A percentile compares a stretch with the other conserved stretches of the same genome.
These are phyloP conservation scores for Candida quercuum DNA, from an alignment of 805 yeast species.

Conservation along the genomic window DNA sequence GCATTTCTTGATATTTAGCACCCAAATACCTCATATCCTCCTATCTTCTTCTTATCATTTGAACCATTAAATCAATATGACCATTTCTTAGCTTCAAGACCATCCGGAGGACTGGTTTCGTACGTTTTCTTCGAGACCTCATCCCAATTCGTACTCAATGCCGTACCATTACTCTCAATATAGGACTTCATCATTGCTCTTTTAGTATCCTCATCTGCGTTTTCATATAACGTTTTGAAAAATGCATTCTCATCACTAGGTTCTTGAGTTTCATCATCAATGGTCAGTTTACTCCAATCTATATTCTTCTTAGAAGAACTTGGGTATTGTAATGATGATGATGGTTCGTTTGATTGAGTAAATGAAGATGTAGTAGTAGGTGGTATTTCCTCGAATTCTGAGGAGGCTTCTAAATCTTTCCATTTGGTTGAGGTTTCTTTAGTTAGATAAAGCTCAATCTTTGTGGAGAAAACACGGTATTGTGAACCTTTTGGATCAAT, in stretches of 20 bases:
- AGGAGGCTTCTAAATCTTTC: conserved; percentile 37
- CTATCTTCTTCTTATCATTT: neutral
- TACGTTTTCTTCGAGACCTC: conserved; percentile 68
- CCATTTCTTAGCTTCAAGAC: conserved; percentile 20
- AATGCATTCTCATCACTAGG: conserved; percentile 56
- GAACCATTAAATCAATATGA: too few relatives aligned
- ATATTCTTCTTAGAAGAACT: conserved; percentile 54
- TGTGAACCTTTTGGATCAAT: conserved; percentile 43
- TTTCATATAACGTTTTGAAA: conserved; percentile 67
- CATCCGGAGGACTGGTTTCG: conserved; percentile 22
- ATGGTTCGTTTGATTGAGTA: neutral
- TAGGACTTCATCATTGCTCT: conserved; percentile 97
- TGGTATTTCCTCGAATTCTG: conserved; percentile 4
- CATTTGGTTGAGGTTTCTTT: conserved; percentile 47
- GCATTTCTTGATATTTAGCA: too few relatives aligned
- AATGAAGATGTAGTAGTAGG: too few relatives aligned
- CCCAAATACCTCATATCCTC: too few relatives aligned
- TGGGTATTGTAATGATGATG: conserved; percentile 38
- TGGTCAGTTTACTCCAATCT: conserved; percentile 64
- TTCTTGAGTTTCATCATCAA: conserved; percentile 40
- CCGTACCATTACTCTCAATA: conserved; percentile 90
- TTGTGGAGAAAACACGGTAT: conserved; percentile 58
- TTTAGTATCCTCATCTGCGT: conserved; percentile 80
- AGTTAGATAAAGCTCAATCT: conserved; percentile 60
- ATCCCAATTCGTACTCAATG: conserved; percentile 89